Conservation (phyloP, 2,329 filamentous ascomycete species). For the Chaetoscypha palmicola region DNA sequence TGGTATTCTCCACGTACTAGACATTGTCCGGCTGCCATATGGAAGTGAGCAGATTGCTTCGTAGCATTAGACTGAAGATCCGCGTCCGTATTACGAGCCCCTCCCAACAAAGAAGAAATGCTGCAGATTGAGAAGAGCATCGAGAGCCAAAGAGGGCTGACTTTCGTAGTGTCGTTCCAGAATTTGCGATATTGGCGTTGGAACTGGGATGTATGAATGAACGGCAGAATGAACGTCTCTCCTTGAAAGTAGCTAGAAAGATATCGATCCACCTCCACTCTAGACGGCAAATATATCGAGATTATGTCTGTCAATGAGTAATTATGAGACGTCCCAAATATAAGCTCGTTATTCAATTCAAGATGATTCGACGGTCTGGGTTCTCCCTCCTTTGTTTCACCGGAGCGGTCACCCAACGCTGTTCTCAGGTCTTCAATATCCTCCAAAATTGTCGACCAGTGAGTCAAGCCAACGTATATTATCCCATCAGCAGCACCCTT, state of each 20-base stretch:
- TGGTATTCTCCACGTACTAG: conserved; percentile 23
- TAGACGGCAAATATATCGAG: conserved; percentile 17
- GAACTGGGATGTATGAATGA: conserved; percentile 20
- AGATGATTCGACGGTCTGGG: too few species aligned
- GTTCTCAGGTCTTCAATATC: background rate
- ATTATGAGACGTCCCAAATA: conserved; percentile 14
- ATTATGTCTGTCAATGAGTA: conserved; percentile 15
- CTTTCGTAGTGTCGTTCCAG: conserved; percentile 12
- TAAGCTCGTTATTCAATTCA: conserved; percentile 9
- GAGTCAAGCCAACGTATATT: background rate
- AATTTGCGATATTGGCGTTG: conserved; percentile 21
- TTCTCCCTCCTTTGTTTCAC: background rate
- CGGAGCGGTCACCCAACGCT: background rate
- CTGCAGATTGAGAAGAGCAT: conserved; percentile 23
- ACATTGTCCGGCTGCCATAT: conserved; percentile 19
- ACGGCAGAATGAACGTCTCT: conserved; percentile 16
- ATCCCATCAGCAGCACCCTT: background rate
- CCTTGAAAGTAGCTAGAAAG: conserved; percentile 18
- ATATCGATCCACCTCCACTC: background rate
- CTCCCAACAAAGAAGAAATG: conserved; percentile 11
- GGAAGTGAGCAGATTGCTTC: conserved; percentile 5
- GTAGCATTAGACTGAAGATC: background rate
- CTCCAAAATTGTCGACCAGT: background rate
- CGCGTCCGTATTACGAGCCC: background rate
- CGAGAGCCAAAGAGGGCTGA: conserved; percentile 22